Evolutionary conservation across 441 rosid species (phyloP), one percentile per base, ranked within the genome.

Genomic region (Erodium trifolium): DNA sequence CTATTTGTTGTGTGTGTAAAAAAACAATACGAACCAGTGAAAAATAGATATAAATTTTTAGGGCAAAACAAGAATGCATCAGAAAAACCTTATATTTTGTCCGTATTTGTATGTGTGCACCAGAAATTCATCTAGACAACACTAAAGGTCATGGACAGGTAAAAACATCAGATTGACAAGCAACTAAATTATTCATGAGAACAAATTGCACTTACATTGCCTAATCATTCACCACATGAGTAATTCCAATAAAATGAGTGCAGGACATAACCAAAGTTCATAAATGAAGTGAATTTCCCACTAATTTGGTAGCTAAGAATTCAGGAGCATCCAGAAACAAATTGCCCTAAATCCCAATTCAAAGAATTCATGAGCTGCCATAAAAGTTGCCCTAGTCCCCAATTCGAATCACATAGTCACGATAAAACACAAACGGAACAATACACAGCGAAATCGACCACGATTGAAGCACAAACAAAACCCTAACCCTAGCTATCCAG

Each of bases 381-480:
- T 3, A 34, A 34, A 34, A 34, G 37, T 34, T 34, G 37, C 37
- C 37, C 37, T 34, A 34, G 3, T 3, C 16, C 57, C 57, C 17
- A 49, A 49, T 49, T 49, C 57, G 0, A 49, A 49, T 49, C 17
- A 14, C 57, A 49, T 4, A 49, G n/a, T 13, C 57, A 49, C 57
- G 0, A 3, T 49, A 12, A 4, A n/a, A 49, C 57, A 10, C 14
- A 49, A 49, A 49, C 57, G n/a, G 14, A 49, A 49, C 16, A 12
- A n/a, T 5, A 13, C 57, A 49, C 16, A n/a, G 14, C 57, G 17
- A 34, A 34, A 34, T 34, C 5, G 37, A 34, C 57, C 10, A 65
- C 75, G 34, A 65, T 13, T 8, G 9, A 5, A 41, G 70, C 18
- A 59, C n/a, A 14, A 41, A 55, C 4, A 7, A 78, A 80, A 72